Evolutionary conservation across 306 rosid species (phyloP).

Genomic region (Citrullus colocynthis): DNA sequence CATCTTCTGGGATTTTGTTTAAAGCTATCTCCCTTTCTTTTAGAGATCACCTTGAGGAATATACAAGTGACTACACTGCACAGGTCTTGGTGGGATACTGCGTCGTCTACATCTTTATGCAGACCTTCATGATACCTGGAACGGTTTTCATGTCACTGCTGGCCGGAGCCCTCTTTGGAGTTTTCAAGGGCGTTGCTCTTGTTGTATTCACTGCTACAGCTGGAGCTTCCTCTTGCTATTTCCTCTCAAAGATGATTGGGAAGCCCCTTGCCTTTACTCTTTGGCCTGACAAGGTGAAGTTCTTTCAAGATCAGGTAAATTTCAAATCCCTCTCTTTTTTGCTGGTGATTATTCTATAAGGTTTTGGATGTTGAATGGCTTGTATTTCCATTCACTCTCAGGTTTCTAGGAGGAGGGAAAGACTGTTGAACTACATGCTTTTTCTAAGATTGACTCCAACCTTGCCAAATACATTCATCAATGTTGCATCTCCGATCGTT

Average conservation of each 20-base stretch:
- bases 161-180: slow-evolving; percentile 92
- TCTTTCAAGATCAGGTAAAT: slow-evolving; percentile 73
- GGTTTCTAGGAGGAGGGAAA: slow-evolving; percentile 71
- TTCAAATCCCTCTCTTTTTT: background rate
- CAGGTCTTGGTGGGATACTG: slow-evolving; percentile 96
- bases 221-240: slow-evolving; percentile 94
- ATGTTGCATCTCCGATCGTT: slow-evolving; percentile 90
- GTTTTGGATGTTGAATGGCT: background rate
- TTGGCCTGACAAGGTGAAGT: slow-evolving; percentile 76
- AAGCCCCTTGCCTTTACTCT: slow-evolving; percentile 66
- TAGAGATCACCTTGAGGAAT: slow-evolving; percentile 90
- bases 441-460: slow-evolving; percentile 91
- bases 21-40: background rate
- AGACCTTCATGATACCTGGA: slow-evolving; percentile 99
- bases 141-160: slow-evolving; percentile 97
- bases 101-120: slow-evolving; percentile 91
- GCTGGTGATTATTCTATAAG: background rate
- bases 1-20: background rate
- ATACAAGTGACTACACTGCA: slow-evolving; percentile 97
- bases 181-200: slow-evolving; percentile 74
- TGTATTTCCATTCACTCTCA: slow-evolving; percentile 10
- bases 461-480: slow-evolving; percentile 86
- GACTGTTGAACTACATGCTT: slow-evolving; percentile 89
- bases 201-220: slow-evolving; percentile 89
- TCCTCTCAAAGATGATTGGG: slow-evolving; percentile 78